These are phyloP conservation scores for Coniella vitis DNA, from an alignment of 2,329 filamentous ascomycete genomes.

Conservation along the genomic window DNA sequence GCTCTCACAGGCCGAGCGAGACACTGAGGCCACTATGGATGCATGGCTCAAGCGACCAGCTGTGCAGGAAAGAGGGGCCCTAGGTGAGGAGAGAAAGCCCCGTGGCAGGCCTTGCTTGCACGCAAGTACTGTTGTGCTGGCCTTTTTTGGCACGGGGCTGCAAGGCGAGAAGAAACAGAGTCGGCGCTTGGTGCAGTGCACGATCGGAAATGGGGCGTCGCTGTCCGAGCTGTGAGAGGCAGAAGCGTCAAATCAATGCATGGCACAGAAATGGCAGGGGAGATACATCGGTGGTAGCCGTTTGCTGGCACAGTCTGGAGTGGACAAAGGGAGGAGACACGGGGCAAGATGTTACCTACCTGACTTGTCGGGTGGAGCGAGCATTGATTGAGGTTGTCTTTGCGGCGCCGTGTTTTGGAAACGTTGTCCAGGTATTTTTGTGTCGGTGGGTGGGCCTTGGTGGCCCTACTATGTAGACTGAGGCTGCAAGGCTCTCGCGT, in stretches of 20 bases:
- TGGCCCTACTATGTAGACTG: too few relatives aligned
- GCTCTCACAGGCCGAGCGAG: too few relatives aligned
- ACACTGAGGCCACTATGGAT: too few relatives aligned
- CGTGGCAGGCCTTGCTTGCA: too few relatives aligned
- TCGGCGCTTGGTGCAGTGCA: background rate
- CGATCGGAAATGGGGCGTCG: slow-evolving; percentile 9
- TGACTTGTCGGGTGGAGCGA: background rate
- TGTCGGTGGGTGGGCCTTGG: background rate
- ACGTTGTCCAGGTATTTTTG: background rate
- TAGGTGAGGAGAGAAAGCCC: background rate
- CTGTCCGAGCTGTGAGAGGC: slow-evolving; percentile 9
- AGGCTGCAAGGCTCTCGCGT: background rate
- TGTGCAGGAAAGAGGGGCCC: background rate
- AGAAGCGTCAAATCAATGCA: background rate
- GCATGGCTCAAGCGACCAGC: background rate
- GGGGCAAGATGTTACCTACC: slow-evolving; percentile 3
- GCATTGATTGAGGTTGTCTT: slow-evolving; percentile 2
- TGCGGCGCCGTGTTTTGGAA: too few relatives aligned
- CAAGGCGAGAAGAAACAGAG: background rate
- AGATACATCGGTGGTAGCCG: too few relatives aligned
- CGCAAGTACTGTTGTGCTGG: too few relatives aligned
- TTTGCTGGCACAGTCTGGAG: background rate
- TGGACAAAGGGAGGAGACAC: background rate
- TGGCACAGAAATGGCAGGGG: too few relatives aligned
- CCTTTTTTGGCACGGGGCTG: too few relatives aligned